Base-by-base conservation (phyloP, 345 rosid genomes). In the Citrus cavaleriei region DNA sequence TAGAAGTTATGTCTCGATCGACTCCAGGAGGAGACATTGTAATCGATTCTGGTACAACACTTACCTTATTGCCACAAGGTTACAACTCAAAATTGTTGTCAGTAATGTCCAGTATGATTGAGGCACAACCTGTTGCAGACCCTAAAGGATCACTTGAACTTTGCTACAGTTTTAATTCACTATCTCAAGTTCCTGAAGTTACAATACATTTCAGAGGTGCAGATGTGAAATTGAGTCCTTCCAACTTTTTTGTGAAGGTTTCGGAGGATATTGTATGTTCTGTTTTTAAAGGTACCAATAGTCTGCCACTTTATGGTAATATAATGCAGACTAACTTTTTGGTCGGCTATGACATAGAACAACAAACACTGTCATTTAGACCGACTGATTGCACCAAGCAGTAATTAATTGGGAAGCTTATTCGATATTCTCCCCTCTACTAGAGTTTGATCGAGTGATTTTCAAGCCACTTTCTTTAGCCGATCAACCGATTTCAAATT, bases 41-140 rank as follows among this genome's bases (percentile, higher is more conserved):
- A 58, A 85, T 90, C 27, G 96, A 92, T 73, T 90, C 93, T 0
- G 93, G 98, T 7, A 89, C 89, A 9, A 87, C 97, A 3, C 57
- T 85, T 37, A 92, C 93, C 1, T 5, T 89, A 1, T 62, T 87
- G 0, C 91, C 89, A 0, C 12, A 46, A 0, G 81, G 72, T 3
- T 85, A 82, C 37, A 83, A 72, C 72, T 14, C 71, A 8, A 24
- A 77, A 5, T 21, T 90, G 73, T 73, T 70, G 2, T 14, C 83
- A 1, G 83, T 82, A 6, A 75, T 86, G 2, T 63, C 62, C 6
- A 58, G 57, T 1, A 54, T 16, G 4, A 85, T 86, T 34, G 18
- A 37, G 0, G 83, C 81, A 0, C 28, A 34, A 18, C 87, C 65
- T 6, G 64, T 80, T 6, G 64, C 73, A 0, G 91, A 81, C 72